phyloP scores from a whole-genome alignment of 2,329 filamentous ascomycete genomes.

The Paecilomyces sp. region DNA sequence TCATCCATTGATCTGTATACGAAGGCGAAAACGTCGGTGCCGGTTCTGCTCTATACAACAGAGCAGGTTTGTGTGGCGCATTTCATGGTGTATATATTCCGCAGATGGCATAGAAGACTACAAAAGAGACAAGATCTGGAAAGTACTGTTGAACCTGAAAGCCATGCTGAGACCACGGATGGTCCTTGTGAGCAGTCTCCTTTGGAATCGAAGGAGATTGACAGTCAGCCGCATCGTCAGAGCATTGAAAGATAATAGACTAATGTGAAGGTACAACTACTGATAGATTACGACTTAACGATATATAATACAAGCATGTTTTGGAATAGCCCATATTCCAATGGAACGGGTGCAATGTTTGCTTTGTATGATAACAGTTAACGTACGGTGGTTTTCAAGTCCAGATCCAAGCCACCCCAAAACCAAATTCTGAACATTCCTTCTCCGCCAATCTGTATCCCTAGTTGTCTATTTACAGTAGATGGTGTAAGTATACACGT shows the following conservation, averaged over 20 bases:
- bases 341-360: not conserved
- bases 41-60: conserved; percentile 31
- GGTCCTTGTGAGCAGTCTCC: not conserved
- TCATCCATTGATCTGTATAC: conserved; percentile 22
- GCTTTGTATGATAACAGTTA: not conserved
- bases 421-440: not conserved
- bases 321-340: not conserved
- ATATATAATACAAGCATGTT: not conserved
- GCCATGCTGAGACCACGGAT: not conserved
- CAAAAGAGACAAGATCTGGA: conserved; percentile 11
- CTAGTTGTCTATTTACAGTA: not conserved
- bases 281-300: not conserved
- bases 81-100: conserved; percentile 31
- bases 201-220: not conserved
- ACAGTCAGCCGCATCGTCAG: not conserved
- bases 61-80: conserved; percentile 33
- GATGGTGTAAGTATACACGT: not conserved
- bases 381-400: not conserved
- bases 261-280: not conserved
- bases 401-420: not conserved
- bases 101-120: conserved; percentile 20
- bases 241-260: not conserved
- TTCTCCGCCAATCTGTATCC: not conserved
- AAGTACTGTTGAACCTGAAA: conserved; percentile 3
- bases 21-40: conserved; percentile 31